These are phyloP conservation scores for Penicillium sp. DNA, from an alignment of 2,329 filamentous ascomycete species.

Conservation along the genomic window DNA sequence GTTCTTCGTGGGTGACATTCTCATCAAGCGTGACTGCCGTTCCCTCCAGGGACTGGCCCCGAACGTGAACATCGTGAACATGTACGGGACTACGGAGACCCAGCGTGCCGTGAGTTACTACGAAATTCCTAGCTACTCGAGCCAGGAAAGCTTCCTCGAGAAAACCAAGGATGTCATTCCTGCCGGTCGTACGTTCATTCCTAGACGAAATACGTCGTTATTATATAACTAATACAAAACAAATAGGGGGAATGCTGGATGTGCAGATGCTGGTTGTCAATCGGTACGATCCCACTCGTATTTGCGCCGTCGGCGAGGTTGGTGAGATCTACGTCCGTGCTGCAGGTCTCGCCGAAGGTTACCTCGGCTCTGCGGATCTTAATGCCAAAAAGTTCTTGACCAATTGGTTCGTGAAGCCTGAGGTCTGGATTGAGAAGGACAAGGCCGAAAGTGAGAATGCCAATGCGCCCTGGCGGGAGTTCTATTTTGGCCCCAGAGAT, in stretches of 20 bases:
- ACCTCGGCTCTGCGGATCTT: slow-evolving; percentile 60
- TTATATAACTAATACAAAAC: no score
- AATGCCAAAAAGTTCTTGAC: slow-evolving; percentile 73
- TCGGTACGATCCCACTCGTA: slow-evolving; percentile 61
- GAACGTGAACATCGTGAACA: slow-evolving; percentile 74
- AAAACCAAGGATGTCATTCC: slow-evolving; percentile 73
- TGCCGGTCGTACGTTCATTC: slow-evolving; percentile 70
- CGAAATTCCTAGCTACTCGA: slow-evolving; percentile 65
- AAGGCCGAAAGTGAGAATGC: slow-evolving; percentile 50
- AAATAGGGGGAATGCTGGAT: slow-evolving; percentile 87
- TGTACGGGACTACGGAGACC: slow-evolving; percentile 88
- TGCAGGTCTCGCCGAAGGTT: slow-evolving; percentile 78
- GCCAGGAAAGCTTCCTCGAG: slow-evolving; percentile 63
- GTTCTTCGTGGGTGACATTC: slow-evolving; percentile 88
- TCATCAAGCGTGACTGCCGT: slow-evolving; percentile 79
- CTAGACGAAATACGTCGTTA: no score
- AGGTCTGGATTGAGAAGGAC: slow-evolving; percentile 66
- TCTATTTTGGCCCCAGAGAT: slow-evolving; percentile 79
- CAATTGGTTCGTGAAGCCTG: slow-evolving; percentile 81
- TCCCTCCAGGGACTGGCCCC: slow-evolving; percentile 71
- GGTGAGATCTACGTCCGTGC: slow-evolving; percentile 83
- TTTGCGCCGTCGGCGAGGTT: slow-evolving; percentile 76
- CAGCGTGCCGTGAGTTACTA: slow-evolving; percentile 79
- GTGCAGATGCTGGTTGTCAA: slow-evolving; percentile 85
- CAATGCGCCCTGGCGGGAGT: slow-evolving; percentile 71